A percentile compares a stretch with the other conserved stretches of the same genome.
These are phyloP conservation scores for Cutaneotrichosporon daszewskae DNA, from an alignment of 1,284 basidiomycete species.

Conservation along the genomic window DNA sequence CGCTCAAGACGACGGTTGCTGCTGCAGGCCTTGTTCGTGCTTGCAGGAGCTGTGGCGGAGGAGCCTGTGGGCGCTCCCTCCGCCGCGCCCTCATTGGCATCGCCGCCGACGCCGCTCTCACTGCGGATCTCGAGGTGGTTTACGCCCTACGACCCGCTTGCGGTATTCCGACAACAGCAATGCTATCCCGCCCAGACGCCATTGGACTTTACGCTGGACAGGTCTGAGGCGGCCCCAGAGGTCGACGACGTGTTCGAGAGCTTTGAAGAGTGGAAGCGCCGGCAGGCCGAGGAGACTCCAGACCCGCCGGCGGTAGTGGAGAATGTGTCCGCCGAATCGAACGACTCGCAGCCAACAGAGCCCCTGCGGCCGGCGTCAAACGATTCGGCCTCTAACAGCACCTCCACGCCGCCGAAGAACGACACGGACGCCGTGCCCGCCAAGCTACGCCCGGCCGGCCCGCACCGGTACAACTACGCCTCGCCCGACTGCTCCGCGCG, in stretches of 20 bases:
- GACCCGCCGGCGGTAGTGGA: not conserved
- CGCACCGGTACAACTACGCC: slow-evolving; percentile 85
- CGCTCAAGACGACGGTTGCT: too few relatives aligned
- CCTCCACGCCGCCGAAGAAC: not conserved
- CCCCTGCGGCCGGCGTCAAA: not conserved
- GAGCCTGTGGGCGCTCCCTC: too few relatives aligned
- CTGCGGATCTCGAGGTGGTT: too few relatives aligned
- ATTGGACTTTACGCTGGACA: not conserved
- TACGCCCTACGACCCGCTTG: too few relatives aligned
- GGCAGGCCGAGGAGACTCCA: slow-evolving; percentile 31
- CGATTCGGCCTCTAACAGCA: not conserved
- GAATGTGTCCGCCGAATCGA: not conserved
- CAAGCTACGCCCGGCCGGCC: slow-evolving; percentile 5
- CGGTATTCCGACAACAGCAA: too few relatives aligned
- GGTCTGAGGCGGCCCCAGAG: not conserved
- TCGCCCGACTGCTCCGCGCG: slow-evolving; percentile 87
- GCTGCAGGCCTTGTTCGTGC: too few relatives aligned
- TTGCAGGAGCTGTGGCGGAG: too few relatives aligned
- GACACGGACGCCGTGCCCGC: not conserved
- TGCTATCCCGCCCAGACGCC: too few relatives aligned
- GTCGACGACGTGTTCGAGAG: slow-evolving; percentile 53
- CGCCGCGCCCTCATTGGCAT: too few relatives aligned
- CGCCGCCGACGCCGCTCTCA: too few relatives aligned
- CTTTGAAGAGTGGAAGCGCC: slow-evolving; percentile 87
- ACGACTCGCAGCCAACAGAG: not conserved